These are phyloP conservation scores for Podila epigama DNA, from an alignment of 192 early-diverging fungal species.

Conservation along the genomic window DNA sequence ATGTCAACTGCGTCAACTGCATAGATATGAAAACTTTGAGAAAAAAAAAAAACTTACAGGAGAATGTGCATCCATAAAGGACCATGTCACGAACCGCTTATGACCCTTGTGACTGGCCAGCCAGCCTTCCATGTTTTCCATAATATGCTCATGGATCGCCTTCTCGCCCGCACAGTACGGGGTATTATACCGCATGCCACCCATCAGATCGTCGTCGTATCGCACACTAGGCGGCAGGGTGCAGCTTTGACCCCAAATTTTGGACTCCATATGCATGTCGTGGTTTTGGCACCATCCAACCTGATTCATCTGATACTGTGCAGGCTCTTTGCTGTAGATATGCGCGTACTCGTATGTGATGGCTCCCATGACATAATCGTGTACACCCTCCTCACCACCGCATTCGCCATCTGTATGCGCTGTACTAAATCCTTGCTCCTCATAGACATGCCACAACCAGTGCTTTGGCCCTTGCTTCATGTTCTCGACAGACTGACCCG, in stretches of 20 bases:
- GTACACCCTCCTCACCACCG: slow-evolving; percentile 32
- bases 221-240: slow-evolving; percentile 8
- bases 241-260: slow-evolving; percentile 37
- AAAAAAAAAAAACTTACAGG: slow-evolving; percentile 20
- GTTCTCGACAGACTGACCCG: slow-evolving; percentile 49
- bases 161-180: slow-evolving; percentile 47
- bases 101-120: slow-evolving; percentile 22
- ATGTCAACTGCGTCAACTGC: background rate
- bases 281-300: slow-evolving; percentile 37
- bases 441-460: slow-evolving; percentile 49
- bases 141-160: slow-evolving; percentile 40
- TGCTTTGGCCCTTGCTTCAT: slow-evolving; percentile 25
- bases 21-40: background rate
- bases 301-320: slow-evolving; percentile 41
- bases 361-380: slow-evolving; percentile 25
- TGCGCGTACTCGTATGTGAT: slow-evolving; percentile 31
- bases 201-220: slow-evolving; percentile 32
- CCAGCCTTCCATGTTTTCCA: slow-evolving; percentile 46
- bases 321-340: slow-evolving; percentile 14
- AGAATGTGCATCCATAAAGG: slow-evolving; percentile 48
- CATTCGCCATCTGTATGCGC: slow-evolving; percentile 50
- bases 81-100: slow-evolving; percentile 36
- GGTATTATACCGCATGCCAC: slow-evolving; percentile 41
- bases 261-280: slow-evolving; percentile 26
- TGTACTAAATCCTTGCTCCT: slow-evolving; percentile 44